A percentile compares a stretch with the other conserved stretches of the same genome.
phyloP scores from a whole-genome alignment of 192 early-diverging fungal species.

The Allomyces macrogynus region DNA sequence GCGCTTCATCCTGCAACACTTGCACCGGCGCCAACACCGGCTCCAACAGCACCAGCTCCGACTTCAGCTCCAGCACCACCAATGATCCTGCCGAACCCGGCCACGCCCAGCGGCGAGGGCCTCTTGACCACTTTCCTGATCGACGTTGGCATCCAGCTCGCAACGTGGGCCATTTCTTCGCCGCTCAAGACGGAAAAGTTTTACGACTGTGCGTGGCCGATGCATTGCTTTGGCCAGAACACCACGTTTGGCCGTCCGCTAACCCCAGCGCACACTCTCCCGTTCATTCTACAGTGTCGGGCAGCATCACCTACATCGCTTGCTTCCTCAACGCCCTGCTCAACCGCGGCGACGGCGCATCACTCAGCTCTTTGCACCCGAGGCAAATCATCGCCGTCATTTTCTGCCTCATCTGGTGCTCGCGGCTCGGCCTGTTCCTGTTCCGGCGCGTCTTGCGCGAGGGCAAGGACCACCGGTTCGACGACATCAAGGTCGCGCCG shows the following conservation, averaged over 20 bases:
- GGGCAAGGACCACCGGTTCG: conserved; percentile 17
- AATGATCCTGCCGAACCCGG: too few relatives aligned
- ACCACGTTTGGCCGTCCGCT: too few relatives aligned
- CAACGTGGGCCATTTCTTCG: conserved; percentile 20
- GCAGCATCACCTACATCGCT: conserved; percentile 18
- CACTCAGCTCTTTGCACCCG: conserved; percentile 6
- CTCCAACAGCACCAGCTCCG: too few relatives aligned
- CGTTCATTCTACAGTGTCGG: conserved; percentile 4
- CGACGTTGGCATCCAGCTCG: conserved; percentile 25
- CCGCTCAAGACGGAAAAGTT: conserved; percentile 19
- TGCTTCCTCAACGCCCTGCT: conserved; percentile 22
- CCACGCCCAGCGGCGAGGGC: too few relatives aligned
- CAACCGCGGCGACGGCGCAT: conserved; percentile 2
- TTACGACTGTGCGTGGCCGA: conserved; percentile 12
- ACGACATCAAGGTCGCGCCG: conserved; percentile 19
- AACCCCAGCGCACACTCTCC: too few relatives aligned
- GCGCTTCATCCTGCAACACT: too few relatives aligned
- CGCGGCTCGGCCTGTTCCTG: conserved; percentile 22
- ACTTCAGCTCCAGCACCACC: too few relatives aligned
- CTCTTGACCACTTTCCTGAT: conserved; percentile 18
- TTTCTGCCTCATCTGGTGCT: conserved; percentile 16
- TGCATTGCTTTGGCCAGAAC: too few relatives aligned
- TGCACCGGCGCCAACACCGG: too few relatives aligned
- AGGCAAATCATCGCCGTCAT: conserved; percentile 20
- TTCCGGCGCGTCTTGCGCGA: conserved; percentile 11